Base-by-base conservation (phyloP, 2,329 filamentous ascomycete genomes). In the Fusarium buxicola region DNA sequence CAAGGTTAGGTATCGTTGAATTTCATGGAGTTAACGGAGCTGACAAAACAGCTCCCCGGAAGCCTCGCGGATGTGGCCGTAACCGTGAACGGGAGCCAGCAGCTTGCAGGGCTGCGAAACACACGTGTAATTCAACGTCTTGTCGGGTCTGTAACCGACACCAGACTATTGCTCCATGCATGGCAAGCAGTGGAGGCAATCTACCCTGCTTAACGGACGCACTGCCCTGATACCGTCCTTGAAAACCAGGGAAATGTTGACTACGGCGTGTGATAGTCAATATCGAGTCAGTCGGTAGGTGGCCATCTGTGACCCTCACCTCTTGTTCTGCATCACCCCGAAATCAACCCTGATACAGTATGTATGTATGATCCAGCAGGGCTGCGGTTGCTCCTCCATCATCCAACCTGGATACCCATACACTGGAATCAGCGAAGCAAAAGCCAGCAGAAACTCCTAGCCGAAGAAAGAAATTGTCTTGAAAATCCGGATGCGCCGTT, bases 401-500 rank as follows among this genome's bases (percentile, higher is more conserved):
- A 32, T 25, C 45, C 36, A 34, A 27, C 18, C 39, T 45, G 31
- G 21, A 28, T 18, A 5, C 21, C 15, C 16, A 15, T 18, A 12
- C 15, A 13, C 13, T 15, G 25, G 25, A 10, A 55, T 27, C 25
- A 57, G 43, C 36, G 44, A 55, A 34, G 59, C 39, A 63, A 24
- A 18, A 36, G 36, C 21, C 28, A 56, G 57, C 56, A 39, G 35
- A 35, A 31, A 49, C 48, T 44, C 39, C 30, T 15, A 25, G 32
- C 39, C 30, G 47, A 28, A 58, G 44, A 58, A 54, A 46, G 60
- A 64, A 43, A 56, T 57, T 66, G 58, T 56, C 57, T 62, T 57
- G 52, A 59, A 44, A 15, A 46, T 54, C 65, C 69, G 69, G 69
- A 71, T 53, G 69, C 55, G 65, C 69, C 66, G 69, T 59, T 71